These are phyloP conservation scores for Elsinoe ampelina DNA, from an alignment of 2,329 filamentous ascomycete genomes.

Conservation along the genomic window DNA sequence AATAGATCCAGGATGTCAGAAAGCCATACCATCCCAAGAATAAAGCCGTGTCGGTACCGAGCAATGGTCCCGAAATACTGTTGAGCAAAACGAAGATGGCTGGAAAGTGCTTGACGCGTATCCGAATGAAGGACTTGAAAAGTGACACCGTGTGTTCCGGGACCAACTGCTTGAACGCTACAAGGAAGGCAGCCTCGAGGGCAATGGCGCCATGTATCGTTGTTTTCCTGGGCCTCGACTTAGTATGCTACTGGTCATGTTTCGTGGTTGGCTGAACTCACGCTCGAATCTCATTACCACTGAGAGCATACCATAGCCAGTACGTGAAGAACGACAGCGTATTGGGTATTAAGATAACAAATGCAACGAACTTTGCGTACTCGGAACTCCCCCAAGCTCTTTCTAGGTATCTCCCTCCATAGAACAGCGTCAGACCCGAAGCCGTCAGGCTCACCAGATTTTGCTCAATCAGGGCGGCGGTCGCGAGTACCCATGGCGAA, in stretches of 20 bases:
- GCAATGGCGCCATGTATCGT: slow-evolving; percentile 83
- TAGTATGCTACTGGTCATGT: background rate
- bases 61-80: slow-evolving; percentile 52
- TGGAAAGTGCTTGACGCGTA: slow-evolving; percentile 75
- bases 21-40: slow-evolving; percentile 75
- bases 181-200: slow-evolving; percentile 85
- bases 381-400: slow-evolving; percentile 89
- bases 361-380: slow-evolving; percentile 78
- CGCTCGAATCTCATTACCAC: slow-evolving; percentile 38
- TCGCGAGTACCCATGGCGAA: slow-evolving; percentile 89
- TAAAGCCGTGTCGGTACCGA: slow-evolving; percentile 66
- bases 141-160: slow-evolving; percentile 95
- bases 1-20: slow-evolving; percentile 84
- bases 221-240: slow-evolving; percentile 45
- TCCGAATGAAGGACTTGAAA: slow-evolving; percentile 76
- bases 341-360: slow-evolving; percentile 74
- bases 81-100: slow-evolving; percentile 67
- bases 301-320: slow-evolving; percentile 62
- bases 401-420: slow-evolving; percentile 91
- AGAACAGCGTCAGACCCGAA: slow-evolving; percentile 70
- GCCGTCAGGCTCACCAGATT: slow-evolving; percentile 80
- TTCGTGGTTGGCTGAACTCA: background rate
- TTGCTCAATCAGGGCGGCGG: slow-evolving; percentile 80
- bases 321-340: slow-evolving; percentile 63
- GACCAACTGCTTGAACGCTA: slow-evolving; percentile 94